A percentile compares a stretch with the other conserved stretches of the same genome.
These are phyloP conservation scores for Euphorbia celastroides DNA, from an alignment of 441 rosid species.

Conservation along the genomic window DNA sequence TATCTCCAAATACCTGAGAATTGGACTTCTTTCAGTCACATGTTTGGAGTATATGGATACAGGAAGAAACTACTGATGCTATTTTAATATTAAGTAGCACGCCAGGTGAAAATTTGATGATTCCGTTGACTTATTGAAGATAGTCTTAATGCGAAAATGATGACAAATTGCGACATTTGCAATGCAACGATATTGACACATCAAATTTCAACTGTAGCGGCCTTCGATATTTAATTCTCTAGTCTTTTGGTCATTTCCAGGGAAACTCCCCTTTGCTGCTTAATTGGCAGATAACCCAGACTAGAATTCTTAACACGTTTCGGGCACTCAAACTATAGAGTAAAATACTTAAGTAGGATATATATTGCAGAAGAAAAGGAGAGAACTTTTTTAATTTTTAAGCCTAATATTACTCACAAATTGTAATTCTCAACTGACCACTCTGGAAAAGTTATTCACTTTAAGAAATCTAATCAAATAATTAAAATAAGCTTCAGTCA, in stretches of 20 bases:
- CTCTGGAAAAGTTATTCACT: too few relatives aligned
- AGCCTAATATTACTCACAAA: too few relatives aligned
- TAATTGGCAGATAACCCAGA: too few relatives aligned
- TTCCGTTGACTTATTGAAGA: background rate
- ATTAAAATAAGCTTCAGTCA: background rate
- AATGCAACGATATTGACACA: background rate
- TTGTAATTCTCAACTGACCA: too few relatives aligned
- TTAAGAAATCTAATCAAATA: background rate
- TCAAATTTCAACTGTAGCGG: background rate
- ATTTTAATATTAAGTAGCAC: background rate
- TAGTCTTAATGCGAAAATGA: background rate
- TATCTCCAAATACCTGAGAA: conserved; percentile 45
- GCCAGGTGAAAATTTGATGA: background rate
- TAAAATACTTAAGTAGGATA: too few relatives aligned
- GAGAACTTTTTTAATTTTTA: too few relatives aligned
- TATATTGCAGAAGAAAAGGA: too few relatives aligned
- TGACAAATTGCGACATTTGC: background rate
- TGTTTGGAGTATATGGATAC: background rate
- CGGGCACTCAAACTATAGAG: too few relatives aligned
- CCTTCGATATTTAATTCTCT: background rate
- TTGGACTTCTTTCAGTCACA: conserved; percentile 10
- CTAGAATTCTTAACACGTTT: too few relatives aligned
- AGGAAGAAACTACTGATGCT: background rate
- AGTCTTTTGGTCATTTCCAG: background rate
- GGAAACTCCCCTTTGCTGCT: background rate